phyloP scores from a whole-genome alignment of 2,329 filamentous ascomycete species.

The Penicillium paneum region DNA sequence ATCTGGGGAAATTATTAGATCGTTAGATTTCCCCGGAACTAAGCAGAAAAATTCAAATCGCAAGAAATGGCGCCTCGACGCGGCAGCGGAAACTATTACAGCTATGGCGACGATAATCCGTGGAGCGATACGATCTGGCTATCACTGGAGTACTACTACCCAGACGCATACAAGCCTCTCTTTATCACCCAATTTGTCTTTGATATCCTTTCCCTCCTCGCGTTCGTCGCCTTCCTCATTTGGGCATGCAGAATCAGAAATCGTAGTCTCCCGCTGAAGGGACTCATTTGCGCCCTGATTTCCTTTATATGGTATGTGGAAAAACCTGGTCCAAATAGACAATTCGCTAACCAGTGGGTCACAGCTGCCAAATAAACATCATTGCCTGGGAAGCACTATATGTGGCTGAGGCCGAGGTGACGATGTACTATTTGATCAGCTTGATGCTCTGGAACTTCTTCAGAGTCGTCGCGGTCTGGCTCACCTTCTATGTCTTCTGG shows the following conservation, averaged over 20 bases:
- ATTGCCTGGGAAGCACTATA: slow-evolving; percentile 15
- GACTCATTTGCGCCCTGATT: slow-evolving; percentile 11
- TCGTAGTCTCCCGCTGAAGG: slow-evolving; percentile 13
- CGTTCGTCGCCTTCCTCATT: slow-evolving; percentile 18
- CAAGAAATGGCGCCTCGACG: slow-evolving; percentile 17
- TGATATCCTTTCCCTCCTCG: slow-evolving; percentile 15
- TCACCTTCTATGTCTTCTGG: slow-evolving; percentile 24
- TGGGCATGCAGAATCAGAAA: slow-evolving; percentile 19
- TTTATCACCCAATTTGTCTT: slow-evolving; percentile 16
- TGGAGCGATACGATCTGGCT: slow-evolving; percentile 8
- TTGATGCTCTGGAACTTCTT: slow-evolving; percentile 22
- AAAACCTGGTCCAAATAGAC: not conserved
- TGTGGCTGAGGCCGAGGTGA: slow-evolving; percentile 16
- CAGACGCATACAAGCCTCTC: not conserved
- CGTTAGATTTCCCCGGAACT: no score
- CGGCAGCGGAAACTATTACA: slow-evolving; percentile 4
- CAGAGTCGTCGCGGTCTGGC: slow-evolving; percentile 4
- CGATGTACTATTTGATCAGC: slow-evolving; percentile 20
- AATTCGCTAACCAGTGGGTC: not conserved
- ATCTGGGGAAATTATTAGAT: not conserved
- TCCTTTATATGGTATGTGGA: slow-evolving; percentile 14
- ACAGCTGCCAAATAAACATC: slow-evolving; percentile 9
- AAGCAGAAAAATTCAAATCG: not conserved
- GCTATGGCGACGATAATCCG: not conserved
- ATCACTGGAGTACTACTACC: not conserved